Evolutionary conservation across 805 yeast species (phyloP).

Genomic region (Candida hungchunana): DNA sequence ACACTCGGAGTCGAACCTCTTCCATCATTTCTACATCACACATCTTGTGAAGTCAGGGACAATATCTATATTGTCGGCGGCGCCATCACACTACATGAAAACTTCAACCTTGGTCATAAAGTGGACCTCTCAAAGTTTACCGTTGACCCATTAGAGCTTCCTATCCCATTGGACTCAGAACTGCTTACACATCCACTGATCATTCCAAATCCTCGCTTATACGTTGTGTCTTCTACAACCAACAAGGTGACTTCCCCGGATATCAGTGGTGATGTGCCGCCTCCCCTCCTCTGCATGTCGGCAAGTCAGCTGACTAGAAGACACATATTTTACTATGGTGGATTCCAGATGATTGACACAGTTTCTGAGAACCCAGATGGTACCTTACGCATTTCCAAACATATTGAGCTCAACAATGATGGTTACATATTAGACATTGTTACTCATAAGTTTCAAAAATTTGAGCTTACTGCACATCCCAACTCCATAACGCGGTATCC

Average conservation of each 20-base stretch:
- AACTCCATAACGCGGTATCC: constrained; percentile 29
- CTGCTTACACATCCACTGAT: constrained; percentile 40
- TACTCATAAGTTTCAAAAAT: constrained; percentile 44
- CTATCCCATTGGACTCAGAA: constrained; percentile 39
- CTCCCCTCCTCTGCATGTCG: constrained; percentile 45
- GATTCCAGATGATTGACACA: constrained; percentile 42
- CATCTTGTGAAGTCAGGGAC: constrained; percentile 35
- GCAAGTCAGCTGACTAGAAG: constrained; percentile 49
- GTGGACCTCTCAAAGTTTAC: constrained; percentile 32
- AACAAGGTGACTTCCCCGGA: constrained; percentile 32
- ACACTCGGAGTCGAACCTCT: constrained; percentile 36
- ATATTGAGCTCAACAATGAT: constrained; percentile 44
- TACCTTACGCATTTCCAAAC: constrained; percentile 33
- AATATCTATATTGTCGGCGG: constrained; percentile 46
- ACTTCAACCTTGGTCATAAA: constrained; percentile 22
- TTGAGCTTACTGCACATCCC: constrained; percentile 35
- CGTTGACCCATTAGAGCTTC: constrained; percentile 40
- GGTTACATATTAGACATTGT: constrained; percentile 57
- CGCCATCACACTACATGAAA: constrained; percentile 20
- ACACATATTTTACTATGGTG: constrained; percentile 66
- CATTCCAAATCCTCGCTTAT: constrained; percentile 35
- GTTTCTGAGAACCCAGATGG: constrained; percentile 31
- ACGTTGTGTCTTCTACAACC: constrained; percentile 37
- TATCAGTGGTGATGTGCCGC: constrained; percentile 43
- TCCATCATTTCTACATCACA: constrained; percentile 42